phyloP scores from a whole-genome alignment of 2,329 filamentous ascomycete genomes.

The Knufia fluminis region DNA sequence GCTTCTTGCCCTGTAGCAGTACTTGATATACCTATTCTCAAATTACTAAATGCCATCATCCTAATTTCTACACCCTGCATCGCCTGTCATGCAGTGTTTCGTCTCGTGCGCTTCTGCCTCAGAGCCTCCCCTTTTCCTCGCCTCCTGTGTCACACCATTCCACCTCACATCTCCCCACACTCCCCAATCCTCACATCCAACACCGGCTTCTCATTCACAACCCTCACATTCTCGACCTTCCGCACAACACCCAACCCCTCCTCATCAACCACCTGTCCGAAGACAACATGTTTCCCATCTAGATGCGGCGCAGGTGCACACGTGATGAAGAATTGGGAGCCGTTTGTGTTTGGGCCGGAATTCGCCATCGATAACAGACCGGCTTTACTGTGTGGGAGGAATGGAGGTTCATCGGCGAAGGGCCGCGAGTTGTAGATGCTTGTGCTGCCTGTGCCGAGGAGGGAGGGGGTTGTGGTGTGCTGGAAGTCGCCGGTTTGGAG shows the following conservation, averaged over 20 bases:
- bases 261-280: conserved; percentile 70
- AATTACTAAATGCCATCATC: no score
- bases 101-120: no score
- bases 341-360: conserved; percentile 84
- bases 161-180: conserved; percentile 79
- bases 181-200: conserved; percentile 75
- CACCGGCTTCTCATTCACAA: conserved; percentile 63
- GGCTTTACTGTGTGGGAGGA: conserved; percentile 57
- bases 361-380: conserved; percentile 65
- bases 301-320: conserved; percentile 78
- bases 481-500: conserved; percentile 94
- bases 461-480: conserved; percentile 55
- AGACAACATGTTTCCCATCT: conserved; percentile 90
- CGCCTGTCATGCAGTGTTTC: no score
- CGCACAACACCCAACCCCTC: conserved; percentile 74
- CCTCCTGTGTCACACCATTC: background rate
- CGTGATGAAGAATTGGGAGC: conserved; percentile 96
- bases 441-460: conserved; percentile 65
- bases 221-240: conserved; percentile 88
- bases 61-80: no score
- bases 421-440: conserved; percentile 78
- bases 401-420: conserved; percentile 89
- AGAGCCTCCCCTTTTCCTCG: background rate
- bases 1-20: no score
- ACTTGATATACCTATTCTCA: no score